Evolutionary conservation across 2,329 filamentous ascomycete species (phyloP), one percentile per base, ranked within the genome.

Genomic region (Pleomassaria siparia): DNA sequence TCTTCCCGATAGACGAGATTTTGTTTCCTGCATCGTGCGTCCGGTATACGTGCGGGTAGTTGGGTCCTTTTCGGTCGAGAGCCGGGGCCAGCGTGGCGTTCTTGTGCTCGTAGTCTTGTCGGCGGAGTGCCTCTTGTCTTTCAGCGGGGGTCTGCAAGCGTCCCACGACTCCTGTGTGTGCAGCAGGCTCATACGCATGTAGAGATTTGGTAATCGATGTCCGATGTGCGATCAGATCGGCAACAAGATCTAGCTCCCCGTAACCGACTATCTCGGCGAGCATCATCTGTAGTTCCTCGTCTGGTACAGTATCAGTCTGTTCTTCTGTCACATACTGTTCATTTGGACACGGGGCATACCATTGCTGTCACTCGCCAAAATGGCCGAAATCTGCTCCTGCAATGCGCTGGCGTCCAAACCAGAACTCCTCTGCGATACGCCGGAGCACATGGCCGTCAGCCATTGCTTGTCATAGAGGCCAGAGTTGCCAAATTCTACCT

Each of bases 21-120:
- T 86, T 89, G 67, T 97, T 97, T 1, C 94, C 90, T 2, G 91
- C 88, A 51, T 84, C 84, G 64, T 95, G 87, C 2, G 82, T 72
- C 59, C 87, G 90, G 74, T 96, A 99, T 0, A 99, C 90, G 67
- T 99, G 94, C 1, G 95, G 95, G 66, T 99, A 99, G 37, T 88
- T 80, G 3, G 86, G 81, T 44, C 86, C 88, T 49, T 84, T 76
- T 40, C 84, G 84, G 44, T 86, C 79, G 51, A 89, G 80, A n/a
- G 83, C 85, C 0, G 88, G 81, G 2, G 85, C 83, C 20, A 99
- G 74, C 2, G 80, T 63, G 9, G 87, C 81, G 63, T 82, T 83
- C 70, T 99, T 99, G 71, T 99, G 94, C 63, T 89, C 82, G 48
- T 81, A 80, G 61, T 99, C 91, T 59, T 85, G 84, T 36, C 82